These are phyloP conservation scores for Periconia digitata DNA, from an alignment of 2,329 filamentous ascomycete genomes.

Conservation along the genomic window DNA sequence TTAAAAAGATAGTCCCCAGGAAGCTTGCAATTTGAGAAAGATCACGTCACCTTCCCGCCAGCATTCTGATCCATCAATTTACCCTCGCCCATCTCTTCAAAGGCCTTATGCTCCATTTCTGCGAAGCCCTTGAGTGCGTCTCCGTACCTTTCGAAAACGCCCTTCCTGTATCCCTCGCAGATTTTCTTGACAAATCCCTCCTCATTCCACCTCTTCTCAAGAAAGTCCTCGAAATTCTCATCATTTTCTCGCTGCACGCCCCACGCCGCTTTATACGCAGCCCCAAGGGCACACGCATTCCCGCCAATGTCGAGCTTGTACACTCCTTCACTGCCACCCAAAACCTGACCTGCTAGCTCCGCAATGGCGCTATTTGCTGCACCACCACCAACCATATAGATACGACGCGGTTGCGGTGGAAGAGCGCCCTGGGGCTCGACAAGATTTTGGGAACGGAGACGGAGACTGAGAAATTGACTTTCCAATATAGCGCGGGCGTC, in stretches of 20 bases:
- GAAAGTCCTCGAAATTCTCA: slow-evolving; percentile 85
- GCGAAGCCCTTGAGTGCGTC: slow-evolving; percentile 75
- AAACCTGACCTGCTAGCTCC: slow-evolving; percentile 78
- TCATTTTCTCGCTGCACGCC: slow-evolving; percentile 66
- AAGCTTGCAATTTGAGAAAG: no score
- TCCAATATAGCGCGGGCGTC: slow-evolving; percentile 89
- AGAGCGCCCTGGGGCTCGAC: slow-evolving; percentile 61
- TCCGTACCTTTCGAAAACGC: slow-evolving; percentile 76
- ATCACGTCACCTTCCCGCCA: slow-evolving; percentile 8
- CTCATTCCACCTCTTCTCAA: slow-evolving; percentile 83
- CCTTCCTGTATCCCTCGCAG: slow-evolving; percentile 75
- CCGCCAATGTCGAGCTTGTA: slow-evolving; percentile 93
- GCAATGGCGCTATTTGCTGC: slow-evolving; percentile 89
- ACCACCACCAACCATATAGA: slow-evolving; percentile 94
- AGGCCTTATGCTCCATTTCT: slow-evolving; percentile 69
- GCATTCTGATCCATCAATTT: slow-evolving; percentile 8
- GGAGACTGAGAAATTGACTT: slow-evolving; percentile 90
- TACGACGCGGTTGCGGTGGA: slow-evolving; percentile 80
- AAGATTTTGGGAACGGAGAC: slow-evolving; percentile 78
- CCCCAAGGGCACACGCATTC: slow-evolving; percentile 91
- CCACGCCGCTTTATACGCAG: slow-evolving; percentile 96
- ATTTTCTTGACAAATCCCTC: slow-evolving; percentile 80
- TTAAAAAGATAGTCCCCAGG: no score
- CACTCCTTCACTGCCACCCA: slow-evolving; percentile 86
- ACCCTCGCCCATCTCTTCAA: slow-evolving; percentile 47